Evolutionary conservation across 208 protist genomes (phyloP).

Genomic region (Crithidia thermophila): DNA sequence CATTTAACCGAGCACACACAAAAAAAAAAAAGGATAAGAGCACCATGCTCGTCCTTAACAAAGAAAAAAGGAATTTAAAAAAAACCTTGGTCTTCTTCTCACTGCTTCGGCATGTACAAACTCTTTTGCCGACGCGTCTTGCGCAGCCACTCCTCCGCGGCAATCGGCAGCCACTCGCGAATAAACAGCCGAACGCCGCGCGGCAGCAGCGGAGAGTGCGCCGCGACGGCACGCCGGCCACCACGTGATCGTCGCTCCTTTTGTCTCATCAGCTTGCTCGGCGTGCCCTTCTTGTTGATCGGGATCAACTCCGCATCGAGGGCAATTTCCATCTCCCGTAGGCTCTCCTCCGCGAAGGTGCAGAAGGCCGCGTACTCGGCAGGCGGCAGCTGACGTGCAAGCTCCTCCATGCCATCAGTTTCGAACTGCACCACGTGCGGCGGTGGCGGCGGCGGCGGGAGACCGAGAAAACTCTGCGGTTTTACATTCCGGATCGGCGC

Average conservation of each 20-base stretch:
- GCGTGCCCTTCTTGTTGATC: neutral
- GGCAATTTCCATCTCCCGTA: conserved; percentile 20
- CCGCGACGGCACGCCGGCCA: neutral
- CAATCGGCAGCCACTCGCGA: conserved; percentile 63
- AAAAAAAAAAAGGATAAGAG: conserved; percentile 10
- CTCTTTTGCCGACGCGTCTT: conserved; percentile 63
- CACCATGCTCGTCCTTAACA: too few species aligned
- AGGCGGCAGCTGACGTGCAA: conserved; percentile 5
- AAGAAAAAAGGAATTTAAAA: too few species aligned
- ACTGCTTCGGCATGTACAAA: conserved; percentile 13
- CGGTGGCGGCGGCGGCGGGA: neutral
- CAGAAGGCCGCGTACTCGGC: conserved; percentile 24
- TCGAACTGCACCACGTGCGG: neutral
- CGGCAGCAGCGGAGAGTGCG: conserved; percentile 15
- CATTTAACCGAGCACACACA: too few species aligned
- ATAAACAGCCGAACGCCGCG: conserved; percentile 20
- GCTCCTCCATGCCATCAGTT: neutral
- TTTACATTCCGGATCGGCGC: too few species aligned
- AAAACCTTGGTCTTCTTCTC: neutral
- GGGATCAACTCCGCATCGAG: neutral
- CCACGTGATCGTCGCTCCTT: neutral
- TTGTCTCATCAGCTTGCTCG: neutral
- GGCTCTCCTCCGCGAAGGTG: conserved; percentile 19
- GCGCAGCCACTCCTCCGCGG: conserved; percentile 65
- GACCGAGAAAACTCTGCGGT: too few species aligned